Conservation (phyloP, 192 early-diverging fungal species). For the Mortierella alpina region DNA sequence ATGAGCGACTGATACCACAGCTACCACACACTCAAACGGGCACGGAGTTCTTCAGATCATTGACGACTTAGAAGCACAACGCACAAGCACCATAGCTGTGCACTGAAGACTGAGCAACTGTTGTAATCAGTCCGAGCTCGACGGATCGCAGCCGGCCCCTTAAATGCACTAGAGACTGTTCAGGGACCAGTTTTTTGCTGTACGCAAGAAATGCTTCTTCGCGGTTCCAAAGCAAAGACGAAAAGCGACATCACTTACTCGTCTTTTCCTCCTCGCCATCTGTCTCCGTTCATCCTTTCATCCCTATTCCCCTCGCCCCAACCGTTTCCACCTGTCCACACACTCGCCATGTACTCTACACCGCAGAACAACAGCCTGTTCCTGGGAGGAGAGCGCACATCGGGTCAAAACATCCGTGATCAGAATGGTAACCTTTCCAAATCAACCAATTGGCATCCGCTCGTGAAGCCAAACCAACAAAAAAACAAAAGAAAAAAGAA, state of each 20-base stretch:
- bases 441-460: background rate
- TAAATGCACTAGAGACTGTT: too few species aligned
- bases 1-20: too few species aligned
- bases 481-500: background rate
- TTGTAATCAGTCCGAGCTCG: too few species aligned
- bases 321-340: background rate
- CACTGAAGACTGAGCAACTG: too few species aligned
- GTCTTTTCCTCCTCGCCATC: background rate
- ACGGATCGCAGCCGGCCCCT: too few species aligned
- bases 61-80: too few species aligned
- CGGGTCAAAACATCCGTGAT: slow-evolving; percentile 91
- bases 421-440: slow-evolving; percentile 85
- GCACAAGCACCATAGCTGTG: too few species aligned
- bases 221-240: background rate
- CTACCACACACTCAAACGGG: too few species aligned
- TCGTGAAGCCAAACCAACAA: background rate
- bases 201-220: too few species aligned
- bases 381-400: slow-evolving; percentile 89
- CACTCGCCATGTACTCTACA: slow-evolving; percentile 55
- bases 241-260: background rate
- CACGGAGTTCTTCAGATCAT: too few species aligned
- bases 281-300: background rate
- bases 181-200: too few species aligned
- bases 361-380: slow-evolving; percentile 69
- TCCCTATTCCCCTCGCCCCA: background rate